These are phyloP conservation scores for Fusarium concolor DNA, from an alignment of 2,329 filamentous ascomycete genomes.

Conservation along the genomic window DNA sequence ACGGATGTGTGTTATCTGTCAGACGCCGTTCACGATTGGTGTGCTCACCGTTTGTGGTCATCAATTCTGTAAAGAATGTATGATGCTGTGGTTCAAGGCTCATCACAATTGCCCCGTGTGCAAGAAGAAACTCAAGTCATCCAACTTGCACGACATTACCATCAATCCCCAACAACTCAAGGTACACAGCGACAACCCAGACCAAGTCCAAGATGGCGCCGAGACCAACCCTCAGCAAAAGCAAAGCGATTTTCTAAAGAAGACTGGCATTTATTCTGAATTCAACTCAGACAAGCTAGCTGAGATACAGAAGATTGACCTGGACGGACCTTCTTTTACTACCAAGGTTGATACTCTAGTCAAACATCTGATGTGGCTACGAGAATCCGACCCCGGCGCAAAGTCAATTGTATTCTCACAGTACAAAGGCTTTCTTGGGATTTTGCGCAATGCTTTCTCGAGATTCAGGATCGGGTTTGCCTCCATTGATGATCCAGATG, in stretches of 20 bases:
- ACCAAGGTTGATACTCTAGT: conserved; percentile 90
- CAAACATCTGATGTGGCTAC: conserved; percentile 86
- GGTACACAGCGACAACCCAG: conserved; percentile 60
- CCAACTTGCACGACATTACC: conserved; percentile 86
- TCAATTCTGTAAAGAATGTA: conserved; percentile 90
- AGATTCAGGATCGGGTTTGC: conserved; percentile 79
- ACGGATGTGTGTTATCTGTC: conserved; percentile 88
- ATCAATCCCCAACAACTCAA: conserved; percentile 81
- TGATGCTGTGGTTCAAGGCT: conserved; percentile 79
- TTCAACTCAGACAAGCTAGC: conserved; percentile 77
- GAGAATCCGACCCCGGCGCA: conserved; percentile 83
- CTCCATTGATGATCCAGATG: conserved; percentile 74
- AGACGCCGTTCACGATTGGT: conserved; percentile 79
- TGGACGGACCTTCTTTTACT: conserved; percentile 79
- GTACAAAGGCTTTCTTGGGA: conserved; percentile 80
- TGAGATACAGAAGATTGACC: conserved; percentile 84
- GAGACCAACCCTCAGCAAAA: conserved; percentile 28
- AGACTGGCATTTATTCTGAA: conserved; percentile 76
- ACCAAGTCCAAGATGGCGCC: conserved; percentile 14
- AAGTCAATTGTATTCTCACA: conserved; percentile 97
- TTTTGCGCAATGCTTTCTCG: conserved; percentile 76
- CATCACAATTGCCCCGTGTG: conserved; percentile 87
- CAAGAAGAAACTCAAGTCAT: conserved; percentile 73
- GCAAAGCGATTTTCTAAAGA: conserved; percentile 44
- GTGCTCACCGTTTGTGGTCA: conserved; percentile 90